These are phyloP conservation scores for Aspergillus puulaauensis DNA, from an alignment of 2,329 filamentous ascomycete genomes.

Conservation along the genomic window DNA sequence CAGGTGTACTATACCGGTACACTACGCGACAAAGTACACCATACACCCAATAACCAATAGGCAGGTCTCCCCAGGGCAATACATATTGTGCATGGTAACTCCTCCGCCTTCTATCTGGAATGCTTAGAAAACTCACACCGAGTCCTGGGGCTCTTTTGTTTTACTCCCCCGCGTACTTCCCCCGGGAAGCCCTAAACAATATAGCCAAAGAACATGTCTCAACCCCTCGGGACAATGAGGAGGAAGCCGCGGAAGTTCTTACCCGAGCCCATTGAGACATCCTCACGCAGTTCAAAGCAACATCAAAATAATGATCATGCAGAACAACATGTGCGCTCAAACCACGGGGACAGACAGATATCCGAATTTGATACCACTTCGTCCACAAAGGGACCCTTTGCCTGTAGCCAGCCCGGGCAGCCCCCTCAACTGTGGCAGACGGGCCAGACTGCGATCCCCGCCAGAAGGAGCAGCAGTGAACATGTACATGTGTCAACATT, in stretches of 20 bases:
- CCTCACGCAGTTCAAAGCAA: conserved; percentile 40
- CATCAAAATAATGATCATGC: neutral
- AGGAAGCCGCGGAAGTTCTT: conserved; percentile 31
- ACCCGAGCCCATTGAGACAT: conserved; percentile 46
- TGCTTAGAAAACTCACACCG: too few relatives aligned
- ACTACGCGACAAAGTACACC: too few relatives aligned
- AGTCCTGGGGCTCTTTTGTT: too few relatives aligned
- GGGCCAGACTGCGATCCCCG: neutral
- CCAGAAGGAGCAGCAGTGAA: neutral
- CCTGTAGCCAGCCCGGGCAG: conserved; percentile 20
- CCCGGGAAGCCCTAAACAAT: neutral
- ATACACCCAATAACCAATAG: too few relatives aligned
- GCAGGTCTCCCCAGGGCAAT: too few relatives aligned
- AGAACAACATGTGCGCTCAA: neutral
- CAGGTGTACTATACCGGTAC: too few relatives aligned
- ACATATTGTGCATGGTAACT: too few relatives aligned
- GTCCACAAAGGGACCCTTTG: neutral
- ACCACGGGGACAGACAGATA: neutral
- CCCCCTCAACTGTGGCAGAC: neutral
- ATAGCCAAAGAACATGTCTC: conserved; percentile 4
- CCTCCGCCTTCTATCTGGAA: too few relatives aligned
- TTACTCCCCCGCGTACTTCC: too few relatives aligned
- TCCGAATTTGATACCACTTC: neutral
- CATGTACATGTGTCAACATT: neutral
- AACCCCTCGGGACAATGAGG: neutral